Evolutionary conservation across 495 filamentous ascomycete genomes (phyloP), one percentile per base, ranked within the genome.

Genomic region (Xylaria bambusicola): DNA sequence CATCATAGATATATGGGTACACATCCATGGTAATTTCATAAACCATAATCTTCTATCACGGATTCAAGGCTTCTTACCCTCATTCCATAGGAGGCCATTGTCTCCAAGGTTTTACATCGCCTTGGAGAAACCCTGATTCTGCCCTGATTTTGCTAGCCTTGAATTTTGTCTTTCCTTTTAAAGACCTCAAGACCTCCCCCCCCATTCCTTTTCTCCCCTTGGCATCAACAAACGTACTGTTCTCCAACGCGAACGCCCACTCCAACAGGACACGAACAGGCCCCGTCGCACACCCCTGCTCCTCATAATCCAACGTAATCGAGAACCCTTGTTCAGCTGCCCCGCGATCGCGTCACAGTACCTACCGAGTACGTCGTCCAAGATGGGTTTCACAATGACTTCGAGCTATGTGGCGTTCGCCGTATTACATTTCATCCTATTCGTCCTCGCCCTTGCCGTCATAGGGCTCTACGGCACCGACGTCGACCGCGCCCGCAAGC

Each of bases 401-500:
- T 41, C 42, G 66, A 65, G 72, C 70, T 78, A 80, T 62, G 49
- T 79, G 62, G 60, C 71, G 54, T 81, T 81, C 61, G 71, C 82
- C 15, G 35, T 78, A 51, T 73, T 89, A 0, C 88, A 91, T 67
- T 80, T 90, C 73, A 68, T 83, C 45, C 88, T 93, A 64, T 85
- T 96, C 67, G 76, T 87, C 62, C 77, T 95, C 60, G 90, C 85
- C 18, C 66, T 96, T 47, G 80, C 86, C 0, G 89, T 94, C 56
- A 82, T 86, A 60, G 91, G 86, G 4, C 84, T 97, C 33, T 97
- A 97, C 69, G 89, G 86, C 54, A 68, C 77, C 33, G 88, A 94
- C 66, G 75, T 95, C 9, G 72, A 83, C 56, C 70, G 80, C 46
- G 85, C 88, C 8, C 71, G 73, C n/a, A 70, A 84, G 35, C 68